Conservation (phyloP, 345 rosid genomes). For the Eucalyptus sp. region DNA sequence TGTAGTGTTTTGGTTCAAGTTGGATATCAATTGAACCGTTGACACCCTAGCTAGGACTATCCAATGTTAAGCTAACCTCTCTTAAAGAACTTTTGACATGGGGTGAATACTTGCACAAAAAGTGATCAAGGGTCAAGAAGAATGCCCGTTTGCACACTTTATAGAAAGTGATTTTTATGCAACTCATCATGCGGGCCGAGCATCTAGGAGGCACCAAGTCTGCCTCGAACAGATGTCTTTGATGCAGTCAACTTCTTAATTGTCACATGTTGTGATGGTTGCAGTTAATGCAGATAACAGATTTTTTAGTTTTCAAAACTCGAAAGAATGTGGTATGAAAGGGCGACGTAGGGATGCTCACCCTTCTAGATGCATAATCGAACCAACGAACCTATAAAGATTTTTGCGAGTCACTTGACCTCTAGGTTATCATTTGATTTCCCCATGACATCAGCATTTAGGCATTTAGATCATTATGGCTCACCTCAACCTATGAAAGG, state of each 20-base stretch:
- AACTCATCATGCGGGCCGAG: too few species aligned
- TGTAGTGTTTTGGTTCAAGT: accelerated
- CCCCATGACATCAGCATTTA: too few species aligned
- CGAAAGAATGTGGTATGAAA: background rate
- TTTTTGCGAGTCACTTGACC: too few species aligned
- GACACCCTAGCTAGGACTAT: too few species aligned
- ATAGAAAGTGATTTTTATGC: background rate
- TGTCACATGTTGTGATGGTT: too few species aligned
- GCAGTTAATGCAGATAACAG: accelerated
- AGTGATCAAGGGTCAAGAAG: background rate
- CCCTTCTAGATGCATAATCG: background rate
- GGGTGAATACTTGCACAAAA: background rate
- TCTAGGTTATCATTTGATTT: too few species aligned
- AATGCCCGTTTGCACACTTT: background rate
- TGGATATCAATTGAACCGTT: background rate
- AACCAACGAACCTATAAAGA: too few species aligned
- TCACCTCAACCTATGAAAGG: too few species aligned
- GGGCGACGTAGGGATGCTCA: background rate
- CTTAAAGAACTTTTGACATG: accelerated
- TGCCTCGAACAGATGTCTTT: accelerated
- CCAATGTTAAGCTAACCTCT: background rate
- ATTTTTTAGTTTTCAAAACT: background rate
- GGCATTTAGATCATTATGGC: too few species aligned
- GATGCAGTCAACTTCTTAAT: too few species aligned
- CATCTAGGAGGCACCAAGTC: too few species aligned